Evolutionary conservation across 2,329 filamentous ascomycete genomes (phyloP).

Genomic region (Aspergillus carbonarius): DNA sequence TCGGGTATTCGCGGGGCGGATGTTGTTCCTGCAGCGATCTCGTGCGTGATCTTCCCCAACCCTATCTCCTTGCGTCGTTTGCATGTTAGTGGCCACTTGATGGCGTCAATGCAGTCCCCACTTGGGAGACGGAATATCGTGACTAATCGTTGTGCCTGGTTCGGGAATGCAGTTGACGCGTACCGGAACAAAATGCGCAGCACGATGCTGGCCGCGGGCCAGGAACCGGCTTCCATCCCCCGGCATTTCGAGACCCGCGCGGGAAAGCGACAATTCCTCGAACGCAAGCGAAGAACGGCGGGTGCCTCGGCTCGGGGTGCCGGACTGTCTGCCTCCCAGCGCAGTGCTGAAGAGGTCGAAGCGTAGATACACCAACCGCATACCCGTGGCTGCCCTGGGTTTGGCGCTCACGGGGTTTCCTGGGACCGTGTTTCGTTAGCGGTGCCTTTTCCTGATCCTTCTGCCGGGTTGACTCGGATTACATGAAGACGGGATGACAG

Average conservation of each 20-base stretch:
- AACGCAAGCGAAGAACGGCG: constrained; percentile 37
- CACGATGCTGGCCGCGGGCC: constrained; percentile 74
- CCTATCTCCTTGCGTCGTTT: constrained; percentile 11
- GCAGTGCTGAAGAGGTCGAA: constrained; percentile 41
- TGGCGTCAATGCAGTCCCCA: background rate
- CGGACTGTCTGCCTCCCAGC: constrained; percentile 29
- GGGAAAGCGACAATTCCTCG: constrained; percentile 75
- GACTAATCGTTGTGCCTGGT: constrained; percentile 5
- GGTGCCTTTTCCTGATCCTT: background rate
- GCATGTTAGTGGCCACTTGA: background rate
- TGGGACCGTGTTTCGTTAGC: background rate
- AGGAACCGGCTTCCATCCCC: constrained; percentile 70
- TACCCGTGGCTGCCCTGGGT: too few relatives aligned
- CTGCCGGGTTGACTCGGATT: background rate
- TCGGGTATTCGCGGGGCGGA: constrained; percentile 81
- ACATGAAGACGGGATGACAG: background rate
- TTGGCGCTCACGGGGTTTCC: background rate
- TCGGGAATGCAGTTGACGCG: constrained; percentile 69
- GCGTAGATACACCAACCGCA: background rate
- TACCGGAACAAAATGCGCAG: constrained; percentile 89
- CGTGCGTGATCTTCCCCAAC: constrained; percentile 60
- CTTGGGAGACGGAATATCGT: constrained; percentile 5
- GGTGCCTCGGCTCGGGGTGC: constrained; percentile 13
- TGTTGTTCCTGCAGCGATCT: constrained; percentile 85
- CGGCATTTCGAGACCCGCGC: constrained; percentile 86